A percentile compares a stretch with the other conserved stretches of the same genome.
These are phyloP conservation scores for Ustilago shanxiensis DNA, from an alignment of 1,284 basidiomycete species.

Conservation along the genomic window DNA sequence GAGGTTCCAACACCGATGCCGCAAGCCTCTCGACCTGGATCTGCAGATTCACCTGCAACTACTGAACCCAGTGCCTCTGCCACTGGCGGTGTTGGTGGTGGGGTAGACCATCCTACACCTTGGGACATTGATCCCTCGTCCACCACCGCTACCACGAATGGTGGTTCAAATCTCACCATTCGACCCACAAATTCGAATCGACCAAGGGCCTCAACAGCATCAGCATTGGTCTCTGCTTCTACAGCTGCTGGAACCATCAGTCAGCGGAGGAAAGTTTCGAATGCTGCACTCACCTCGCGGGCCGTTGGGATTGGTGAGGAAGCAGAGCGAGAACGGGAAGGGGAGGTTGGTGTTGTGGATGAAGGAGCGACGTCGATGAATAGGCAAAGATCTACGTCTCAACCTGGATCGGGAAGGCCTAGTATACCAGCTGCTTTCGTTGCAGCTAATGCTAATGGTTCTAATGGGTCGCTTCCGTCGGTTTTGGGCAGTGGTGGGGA, in stretches of 20 bases:
- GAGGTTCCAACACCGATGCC: constrained; percentile 10
- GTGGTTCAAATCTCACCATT: constrained; percentile 8
- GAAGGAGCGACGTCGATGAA: constrained; percentile 12
- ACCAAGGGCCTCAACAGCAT: constrained; percentile 37
- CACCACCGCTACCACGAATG: background rate
- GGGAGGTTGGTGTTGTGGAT: no score
- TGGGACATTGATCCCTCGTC: constrained; percentile 16
- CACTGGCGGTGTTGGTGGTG: background rate
- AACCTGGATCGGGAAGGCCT: constrained; percentile 53
- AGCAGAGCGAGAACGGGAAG: no score
- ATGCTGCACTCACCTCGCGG: background rate
- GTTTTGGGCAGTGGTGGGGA: constrained; percentile 3
- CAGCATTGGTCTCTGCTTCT: constrained; percentile 39
- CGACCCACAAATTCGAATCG: constrained; percentile 23
- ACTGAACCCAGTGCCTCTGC: background rate
- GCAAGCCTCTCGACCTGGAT: constrained; percentile 13
- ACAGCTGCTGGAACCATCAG: constrained; percentile 50
- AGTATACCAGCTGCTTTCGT: constrained; percentile 53
- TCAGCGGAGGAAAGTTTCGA: constrained; percentile 43
- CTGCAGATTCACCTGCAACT: constrained; percentile 14
- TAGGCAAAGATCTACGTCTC: constrained; percentile 55
- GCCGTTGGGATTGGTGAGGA: constrained; percentile 9
- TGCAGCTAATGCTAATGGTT: constrained; percentile 19
- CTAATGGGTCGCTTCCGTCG: background rate
- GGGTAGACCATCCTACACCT: constrained; percentile 31